Evolutionary conservation across 2,329 filamentous ascomycete species (phyloP), one percentile per base, ranked within the genome.

Genomic region (Beauveria brongniartii): DNA sequence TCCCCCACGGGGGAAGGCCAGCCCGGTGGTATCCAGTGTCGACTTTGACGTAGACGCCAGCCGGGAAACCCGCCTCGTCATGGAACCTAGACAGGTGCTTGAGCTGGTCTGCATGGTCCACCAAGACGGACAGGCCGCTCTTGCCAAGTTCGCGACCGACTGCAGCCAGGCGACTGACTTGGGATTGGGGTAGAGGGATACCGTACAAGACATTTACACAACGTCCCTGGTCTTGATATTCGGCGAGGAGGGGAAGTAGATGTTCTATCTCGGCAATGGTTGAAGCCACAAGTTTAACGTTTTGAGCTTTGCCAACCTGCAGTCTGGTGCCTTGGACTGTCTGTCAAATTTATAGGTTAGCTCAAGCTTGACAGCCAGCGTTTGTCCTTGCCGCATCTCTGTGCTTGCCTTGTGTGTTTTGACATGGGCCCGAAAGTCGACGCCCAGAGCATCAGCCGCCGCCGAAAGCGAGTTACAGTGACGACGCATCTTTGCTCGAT

Each of bases 11-110:
- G 0, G 75, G 71, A 0, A 87, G 68, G 0, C 86, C 86, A 0
- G 86, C 85, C 3, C 86, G 80, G 63, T 85, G 81, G 66, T 86
- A 85, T 0, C 85, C 85, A 0, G 83, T 83, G 63, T 88, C 86
- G 0, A 88, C 78, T 62, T 88, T 87, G 44, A 88, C 67, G 50
- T 81, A 87, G 2, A 85, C 72, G 0, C 76, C 68, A 58, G 55
- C 74, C 68, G 53, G 70, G 64, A 55, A 73, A 3, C 65, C 62
- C 0, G 66, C 64, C 3, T 69, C 64, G 2, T 72, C 67, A 1
- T 70, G 67, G 2, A 76, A 72, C 1, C 78, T 68, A 0, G 28
- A 47, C 1, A 71, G 46, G 0, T 62, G 62, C 0, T 61, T 55
- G 0, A 85, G 68, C 62, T 85, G 82, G 0, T 74, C 73, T 0